Evolutionary conservation across 2,329 filamentous ascomycete genomes (phyloP).

Genomic region (Verticillium dahliae): DNA sequence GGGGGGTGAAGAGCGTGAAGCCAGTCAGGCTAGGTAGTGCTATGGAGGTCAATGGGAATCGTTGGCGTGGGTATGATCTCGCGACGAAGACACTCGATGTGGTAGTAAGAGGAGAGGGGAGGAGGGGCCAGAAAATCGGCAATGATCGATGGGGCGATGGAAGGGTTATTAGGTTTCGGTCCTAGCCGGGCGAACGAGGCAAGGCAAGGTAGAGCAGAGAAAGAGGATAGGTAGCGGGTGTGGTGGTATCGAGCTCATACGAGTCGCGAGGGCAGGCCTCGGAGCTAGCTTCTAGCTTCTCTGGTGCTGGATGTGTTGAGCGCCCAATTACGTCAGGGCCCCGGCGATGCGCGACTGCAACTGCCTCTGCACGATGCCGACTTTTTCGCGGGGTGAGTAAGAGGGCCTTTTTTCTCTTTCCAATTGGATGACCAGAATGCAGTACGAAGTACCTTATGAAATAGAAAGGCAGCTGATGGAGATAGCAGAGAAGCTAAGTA

Average conservation of each 20-base stretch:
- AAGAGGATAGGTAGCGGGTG: not conserved
- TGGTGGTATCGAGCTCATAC: not conserved
- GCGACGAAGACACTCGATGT: not conserved
- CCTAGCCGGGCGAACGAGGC: not conserved
- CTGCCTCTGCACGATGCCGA: not conserved
- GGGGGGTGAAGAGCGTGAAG: not conserved
- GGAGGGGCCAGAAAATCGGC: not conserved
- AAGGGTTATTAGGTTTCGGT: not conserved
- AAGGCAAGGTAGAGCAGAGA: not conserved
- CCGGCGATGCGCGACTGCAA: not conserved
- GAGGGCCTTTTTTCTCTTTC: not conserved
- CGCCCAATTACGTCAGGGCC: not conserved
- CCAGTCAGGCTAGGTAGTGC: not conserved
- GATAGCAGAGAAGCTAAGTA: not conserved
- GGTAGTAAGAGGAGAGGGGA: not conserved
- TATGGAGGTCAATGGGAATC: not conserved
- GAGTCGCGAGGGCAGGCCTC: not conserved
- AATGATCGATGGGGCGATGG: not conserved
- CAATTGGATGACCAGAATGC: not conserved
- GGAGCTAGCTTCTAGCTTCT: not conserved
- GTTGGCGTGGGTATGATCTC: not conserved
- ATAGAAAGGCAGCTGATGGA: not conserved
- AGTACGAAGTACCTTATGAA: not conserved
- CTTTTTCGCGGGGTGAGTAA: not conserved
- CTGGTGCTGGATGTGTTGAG: not conserved